Conservation (phyloP, 1,139 yeast species). For the Debaryomycetaceae sp. region DNA sequence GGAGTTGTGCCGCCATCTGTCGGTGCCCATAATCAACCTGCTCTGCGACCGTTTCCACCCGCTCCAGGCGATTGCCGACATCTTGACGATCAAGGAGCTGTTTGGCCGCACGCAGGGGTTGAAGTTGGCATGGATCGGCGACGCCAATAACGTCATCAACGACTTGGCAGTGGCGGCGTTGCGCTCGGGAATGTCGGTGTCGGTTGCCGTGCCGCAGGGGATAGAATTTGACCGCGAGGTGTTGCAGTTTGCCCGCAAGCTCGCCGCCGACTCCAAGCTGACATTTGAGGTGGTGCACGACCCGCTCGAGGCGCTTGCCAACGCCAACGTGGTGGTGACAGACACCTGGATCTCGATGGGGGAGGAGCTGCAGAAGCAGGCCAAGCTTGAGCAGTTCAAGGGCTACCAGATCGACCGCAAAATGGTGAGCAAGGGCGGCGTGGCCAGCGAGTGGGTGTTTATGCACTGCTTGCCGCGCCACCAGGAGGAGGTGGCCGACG, state of each 20-base stretch:
- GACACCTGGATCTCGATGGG: constrained; percentile 99
- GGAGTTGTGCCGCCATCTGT: constrained; percentile 67
- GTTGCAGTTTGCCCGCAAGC: constrained; percentile 46
- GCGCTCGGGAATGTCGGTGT: constrained; percentile 77
- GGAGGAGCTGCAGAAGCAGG: constrained; percentile 73
- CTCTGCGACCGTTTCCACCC: constrained; percentile 93
- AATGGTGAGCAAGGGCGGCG: constrained; percentile 53
- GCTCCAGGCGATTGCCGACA: constrained; percentile 88
- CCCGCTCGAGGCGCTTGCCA: constrained; percentile 65
- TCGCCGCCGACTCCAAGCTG: constrained; percentile 52
- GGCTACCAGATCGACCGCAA: constrained; percentile 81
- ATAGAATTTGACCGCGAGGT: constrained; percentile 63
- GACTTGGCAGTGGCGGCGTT: constrained; percentile 90
- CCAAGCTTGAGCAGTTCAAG: constrained; percentile 71
- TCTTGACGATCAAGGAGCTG: constrained; percentile 78
- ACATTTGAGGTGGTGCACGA: constrained; percentile 63
- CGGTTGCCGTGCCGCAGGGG: constrained; percentile 78
- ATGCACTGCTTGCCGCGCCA: constrained; percentile 99
- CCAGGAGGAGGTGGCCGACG: constrained; percentile 88
- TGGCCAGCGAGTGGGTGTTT: constrained; percentile 72
- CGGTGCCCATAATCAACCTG: constrained; percentile 90
- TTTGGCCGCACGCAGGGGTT: constrained; percentile 59
- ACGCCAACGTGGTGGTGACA: constrained; percentile 84
- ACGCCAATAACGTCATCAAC: constrained; percentile 90
- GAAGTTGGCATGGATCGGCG: constrained; percentile 94